These are phyloP conservation scores for Alopecurus myosuroides DNA, from an alignment of 176 grass and related monocot species.

Conservation along the genomic window DNA sequence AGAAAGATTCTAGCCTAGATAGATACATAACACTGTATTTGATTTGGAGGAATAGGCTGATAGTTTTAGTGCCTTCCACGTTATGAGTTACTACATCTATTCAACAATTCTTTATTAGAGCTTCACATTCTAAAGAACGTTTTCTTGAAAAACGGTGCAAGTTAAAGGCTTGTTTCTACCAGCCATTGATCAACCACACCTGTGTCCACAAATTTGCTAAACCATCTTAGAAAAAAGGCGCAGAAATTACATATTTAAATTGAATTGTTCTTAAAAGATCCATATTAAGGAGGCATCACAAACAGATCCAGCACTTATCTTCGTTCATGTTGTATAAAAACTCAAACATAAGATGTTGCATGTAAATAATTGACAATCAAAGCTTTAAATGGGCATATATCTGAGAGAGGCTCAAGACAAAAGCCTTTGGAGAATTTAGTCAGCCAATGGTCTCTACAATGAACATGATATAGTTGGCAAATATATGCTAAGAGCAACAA, in stretches of 20 bases:
- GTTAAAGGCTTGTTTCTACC: not conserved
- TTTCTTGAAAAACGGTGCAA: not conserved
- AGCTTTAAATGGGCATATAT: not conserved
- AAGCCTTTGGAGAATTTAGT: not conserved
- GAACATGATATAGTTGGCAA: not conserved
- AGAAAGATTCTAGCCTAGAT: not conserved
- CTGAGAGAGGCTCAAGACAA: not conserved
- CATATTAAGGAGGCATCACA: not conserved
- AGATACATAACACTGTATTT: not conserved
- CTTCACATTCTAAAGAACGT: not conserved
- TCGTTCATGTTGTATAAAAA: not conserved
- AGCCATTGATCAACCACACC: not conserved
- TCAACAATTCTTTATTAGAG: not conserved
- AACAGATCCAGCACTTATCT: not conserved
- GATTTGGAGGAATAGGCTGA: not conserved
- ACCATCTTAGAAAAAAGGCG: not conserved
- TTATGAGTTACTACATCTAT: not conserved
- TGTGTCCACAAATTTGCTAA: not conserved
- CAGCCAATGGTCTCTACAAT: not conserved
- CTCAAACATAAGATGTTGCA: not conserved
- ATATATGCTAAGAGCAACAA: conserved; percentile 8
- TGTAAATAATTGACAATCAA: not conserved
- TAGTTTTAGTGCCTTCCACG: not conserved
- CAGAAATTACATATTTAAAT: not conserved
- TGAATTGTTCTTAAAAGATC: not conserved